A percentile compares a stretch with the other conserved stretches of the same genome.
phyloP scores from a whole-genome alignment of 2,329 filamentous ascomycete genomes.

The Stromatinia cepivora region DNA sequence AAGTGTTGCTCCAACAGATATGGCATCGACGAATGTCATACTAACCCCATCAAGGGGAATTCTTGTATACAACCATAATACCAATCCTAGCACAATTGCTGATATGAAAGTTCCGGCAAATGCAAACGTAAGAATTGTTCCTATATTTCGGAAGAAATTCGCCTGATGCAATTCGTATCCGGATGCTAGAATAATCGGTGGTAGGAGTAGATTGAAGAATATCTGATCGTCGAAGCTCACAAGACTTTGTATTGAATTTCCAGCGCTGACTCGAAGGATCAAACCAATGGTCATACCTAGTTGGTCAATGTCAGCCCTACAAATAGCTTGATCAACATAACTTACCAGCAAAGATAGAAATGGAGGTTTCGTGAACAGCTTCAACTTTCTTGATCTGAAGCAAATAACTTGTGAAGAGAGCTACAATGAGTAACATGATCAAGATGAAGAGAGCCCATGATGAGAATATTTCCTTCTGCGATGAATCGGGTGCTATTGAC shows the following conservation, averaged over 20 bases:
- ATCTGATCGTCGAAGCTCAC: conserved; percentile 99
- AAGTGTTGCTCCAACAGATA: conserved; percentile 92
- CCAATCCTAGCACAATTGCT: conserved; percentile 85
- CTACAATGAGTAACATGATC: conserved; percentile 88
- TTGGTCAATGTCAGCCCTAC: not conserved
- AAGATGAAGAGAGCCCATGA: conserved; percentile 98
- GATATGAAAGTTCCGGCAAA: conserved; percentile 98
- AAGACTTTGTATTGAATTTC: conserved; percentile 80
- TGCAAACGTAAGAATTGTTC: conserved; percentile 94
- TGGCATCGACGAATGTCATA: conserved; percentile 91
- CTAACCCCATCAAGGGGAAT: conserved; percentile 82
- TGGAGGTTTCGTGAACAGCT: conserved; percentile 94
- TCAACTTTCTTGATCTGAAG: conserved; percentile 96
- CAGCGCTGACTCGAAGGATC: conserved; percentile 77
- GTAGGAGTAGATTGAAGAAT: conserved; percentile 98
- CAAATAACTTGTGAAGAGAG: conserved; percentile 95
- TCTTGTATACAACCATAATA: conserved; percentile 85
- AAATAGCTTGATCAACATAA: not conserved
- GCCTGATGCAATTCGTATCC: conserved; percentile 97
- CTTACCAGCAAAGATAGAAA: conserved; percentile 92
- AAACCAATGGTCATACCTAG: conserved; percentile 93
- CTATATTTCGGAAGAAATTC: conserved; percentile 98
- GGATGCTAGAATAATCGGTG: conserved; percentile 94
- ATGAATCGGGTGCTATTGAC: conserved; percentile 67
- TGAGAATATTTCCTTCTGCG: conserved; percentile 89